Evolutionary conservation across 139 green algal genomes (phyloP), one percentile per base, ranked within the genome.

Genomic region (Chlamydomonas schloesseri): DNA sequence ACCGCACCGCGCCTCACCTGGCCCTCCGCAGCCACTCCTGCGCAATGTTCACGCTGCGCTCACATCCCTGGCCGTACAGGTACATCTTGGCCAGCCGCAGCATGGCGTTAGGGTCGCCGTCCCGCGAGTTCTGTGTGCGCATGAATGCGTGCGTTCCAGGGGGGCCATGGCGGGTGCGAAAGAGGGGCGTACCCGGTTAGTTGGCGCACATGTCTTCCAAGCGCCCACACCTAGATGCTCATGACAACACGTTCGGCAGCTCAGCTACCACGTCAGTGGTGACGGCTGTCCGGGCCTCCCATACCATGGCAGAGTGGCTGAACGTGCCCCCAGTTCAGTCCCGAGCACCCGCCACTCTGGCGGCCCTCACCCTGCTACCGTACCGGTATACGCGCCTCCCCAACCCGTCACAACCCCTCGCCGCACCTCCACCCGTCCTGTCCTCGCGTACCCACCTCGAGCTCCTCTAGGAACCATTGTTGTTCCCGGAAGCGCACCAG

Each of bases 71-170:
- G 13, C 91, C 91, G 42, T 94, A 89, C 55, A 94, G 50, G 78
- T 94, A 92, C 91, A 94, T 94, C 81, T 93, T 93, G 28, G 91
- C 91, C 34, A 94, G 60, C 0, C 91, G 88, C 74, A 94, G 72
- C 91, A 94, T 94, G 18, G 91, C 86, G 76, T 93, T 94, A 34
- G 89, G 70, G 84, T 94, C 91, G 3, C 86, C 91, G 1, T 92
- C 87, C 11, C 91, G 89, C 0, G 91, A 74, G 68, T 88, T 84
- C 90, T 93, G 84, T 47, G 46, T 10, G 70, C 10, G 70, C 9
- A 10, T 6, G 13, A 31, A 47, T 29, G 70, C 33, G 34, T 21
- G 20, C 26, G 62, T 34, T 69, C 62, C 21, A 31, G 18, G 18
- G 18, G 10, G 58, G 33, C n/a, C 13, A 14, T 3, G 36, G 62